These are phyloP conservation scores for Hypoxylon fragiforme DNA, from an alignment of 495 filamentous ascomycete species.

Conservation along the genomic window DNA sequence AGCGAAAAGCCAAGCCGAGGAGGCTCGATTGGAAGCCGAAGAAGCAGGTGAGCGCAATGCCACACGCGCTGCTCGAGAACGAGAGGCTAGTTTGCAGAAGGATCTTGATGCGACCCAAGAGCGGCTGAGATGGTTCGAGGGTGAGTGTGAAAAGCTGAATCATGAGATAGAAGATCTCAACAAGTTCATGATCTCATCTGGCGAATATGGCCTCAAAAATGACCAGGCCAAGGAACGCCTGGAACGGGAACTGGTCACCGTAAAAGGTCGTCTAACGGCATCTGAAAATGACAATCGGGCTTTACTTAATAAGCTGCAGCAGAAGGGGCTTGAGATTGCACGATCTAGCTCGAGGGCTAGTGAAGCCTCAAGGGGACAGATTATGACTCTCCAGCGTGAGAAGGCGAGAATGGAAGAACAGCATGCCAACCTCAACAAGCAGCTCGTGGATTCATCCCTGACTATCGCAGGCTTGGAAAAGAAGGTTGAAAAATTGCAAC, in stretches of 20 bases:
- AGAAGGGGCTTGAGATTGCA: constrained; percentile 96
- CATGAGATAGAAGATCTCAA: constrained; percentile 78
- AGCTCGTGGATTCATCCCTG: constrained; percentile 85
- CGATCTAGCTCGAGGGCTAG: constrained; percentile 83
- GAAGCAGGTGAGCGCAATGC: constrained; percentile 77
- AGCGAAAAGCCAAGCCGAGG: constrained; percentile 79
- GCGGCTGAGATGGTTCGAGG: constrained; percentile 72
- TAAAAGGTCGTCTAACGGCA: constrained; percentile 86
- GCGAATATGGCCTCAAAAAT: constrained; percentile 80
- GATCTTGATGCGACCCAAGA: constrained; percentile 76
- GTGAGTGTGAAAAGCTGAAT: constrained; percentile 73
- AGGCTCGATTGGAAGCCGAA: constrained; percentile 81
- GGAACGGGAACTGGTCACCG: constrained; percentile 87
- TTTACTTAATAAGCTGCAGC: constrained; percentile 92
- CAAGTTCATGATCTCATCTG: constrained; percentile 82
- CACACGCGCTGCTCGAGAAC: constrained; percentile 76
- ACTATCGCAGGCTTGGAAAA: constrained; percentile 87
- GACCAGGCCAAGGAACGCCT: constrained; percentile 93
- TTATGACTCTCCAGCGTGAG: constrained; percentile 77
- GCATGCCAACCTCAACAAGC: constrained; percentile 75
- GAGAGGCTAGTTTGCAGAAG: constrained; percentile 72
- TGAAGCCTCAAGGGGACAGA: constrained; percentile 79
- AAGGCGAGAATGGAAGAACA: constrained; percentile 85
- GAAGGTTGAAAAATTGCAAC: constrained; percentile 89
- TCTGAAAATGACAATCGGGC: constrained; percentile 98